Evolutionary conservation across 768 basidiomycete genomes (phyloP).

Genomic region (Mycena olivaceomarginata): DNA sequence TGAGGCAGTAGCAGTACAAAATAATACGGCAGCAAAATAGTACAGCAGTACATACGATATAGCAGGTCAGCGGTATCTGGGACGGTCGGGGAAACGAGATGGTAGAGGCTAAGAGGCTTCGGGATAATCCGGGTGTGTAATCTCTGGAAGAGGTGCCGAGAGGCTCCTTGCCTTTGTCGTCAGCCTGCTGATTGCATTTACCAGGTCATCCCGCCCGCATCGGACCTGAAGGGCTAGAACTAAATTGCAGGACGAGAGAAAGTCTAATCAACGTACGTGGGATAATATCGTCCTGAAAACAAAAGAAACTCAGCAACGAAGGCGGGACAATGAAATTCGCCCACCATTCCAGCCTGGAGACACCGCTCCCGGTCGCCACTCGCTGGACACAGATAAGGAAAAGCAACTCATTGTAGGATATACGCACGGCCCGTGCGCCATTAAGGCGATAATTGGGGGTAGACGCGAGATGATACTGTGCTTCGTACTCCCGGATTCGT

Average conservation of each 20-base stretch:
- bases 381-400: slow-evolving; percentile 68
- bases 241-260: background rate
- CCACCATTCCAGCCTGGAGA: slow-evolving; percentile 80
- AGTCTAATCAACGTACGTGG: slow-evolving; percentile 68
- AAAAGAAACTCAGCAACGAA: slow-evolving; percentile 16
- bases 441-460: slow-evolving; percentile 97
- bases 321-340: background rate
- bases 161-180: slow-evolving; percentile 76
- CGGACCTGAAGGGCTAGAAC: slow-evolving; percentile 71
- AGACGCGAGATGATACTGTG: slow-evolving; percentile 79
- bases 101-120: slow-evolving; percentile 26
- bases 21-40: slow-evolving; percentile 34
- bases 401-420: background rate
- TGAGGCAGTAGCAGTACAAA: slow-evolving; percentile 32
- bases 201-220: slow-evolving; percentile 84
- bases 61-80: slow-evolving; percentile 23
- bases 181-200: slow-evolving; percentile 89
- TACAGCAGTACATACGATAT: slow-evolving; percentile 38
- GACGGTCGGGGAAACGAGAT: background rate
- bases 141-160: slow-evolving; percentile 53
- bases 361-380: slow-evolving; percentile 90
- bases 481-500: slow-evolving; percentile 91
- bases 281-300: slow-evolving; percentile 57
- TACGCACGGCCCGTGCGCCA: slow-evolving; percentile 96
- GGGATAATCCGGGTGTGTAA: slow-evolving; percentile 40